Evolutionary conservation across 2,329 filamentous ascomycete species (phyloP).

Genomic region (Cryphonectria radicalis): DNA sequence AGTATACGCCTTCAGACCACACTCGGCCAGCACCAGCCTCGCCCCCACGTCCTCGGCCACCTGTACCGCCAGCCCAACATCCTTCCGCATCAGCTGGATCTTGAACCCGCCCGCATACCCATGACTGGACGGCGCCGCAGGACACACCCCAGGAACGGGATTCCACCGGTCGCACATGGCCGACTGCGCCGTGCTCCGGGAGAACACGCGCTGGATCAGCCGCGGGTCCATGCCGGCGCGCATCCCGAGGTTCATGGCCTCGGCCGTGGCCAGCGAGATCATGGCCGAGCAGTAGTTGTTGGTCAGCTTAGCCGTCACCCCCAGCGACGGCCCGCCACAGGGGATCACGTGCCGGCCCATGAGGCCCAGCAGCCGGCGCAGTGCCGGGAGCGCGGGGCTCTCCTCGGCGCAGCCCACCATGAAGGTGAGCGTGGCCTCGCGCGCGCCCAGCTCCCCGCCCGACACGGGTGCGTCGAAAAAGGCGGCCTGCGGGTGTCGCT

Average conservation of each 20-base stretch:
- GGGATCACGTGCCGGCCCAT: slow-evolving; percentile 60
- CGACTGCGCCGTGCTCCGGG: slow-evolving; percentile 38
- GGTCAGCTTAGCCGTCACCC: slow-evolving; percentile 62
- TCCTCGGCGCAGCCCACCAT: slow-evolving; percentile 39
- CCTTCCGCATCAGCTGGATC: slow-evolving; percentile 63
- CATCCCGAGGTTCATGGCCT: slow-evolving; percentile 66
- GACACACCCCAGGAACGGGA: slow-evolving; percentile 40
- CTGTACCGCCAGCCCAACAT: slow-evolving; percentile 59
- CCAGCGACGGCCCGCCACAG: slow-evolving; percentile 59
- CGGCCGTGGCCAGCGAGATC: slow-evolving; percentile 61
- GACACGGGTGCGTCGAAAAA: slow-evolving; percentile 42
- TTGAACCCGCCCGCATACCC: slow-evolving; percentile 57
- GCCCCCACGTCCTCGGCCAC: slow-evolving; percentile 57
- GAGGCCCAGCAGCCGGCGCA: slow-evolving; percentile 49
- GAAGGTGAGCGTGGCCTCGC: slow-evolving; percentile 38
- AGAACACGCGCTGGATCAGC: slow-evolving; percentile 50
- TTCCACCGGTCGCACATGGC: slow-evolving; percentile 40
- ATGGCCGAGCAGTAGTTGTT: slow-evolving; percentile 66
- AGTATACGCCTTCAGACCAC: slow-evolving; percentile 55
- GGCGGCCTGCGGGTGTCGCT: slow-evolving; percentile 23
- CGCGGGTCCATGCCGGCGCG: slow-evolving; percentile 44
- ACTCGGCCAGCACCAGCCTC: slow-evolving; percentile 52
- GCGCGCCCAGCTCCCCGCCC: slow-evolving; percentile 37
- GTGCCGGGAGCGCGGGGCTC: slow-evolving; percentile 45
- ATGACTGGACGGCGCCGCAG: slow-evolving; percentile 37